These are phyloP conservation scores for Penicillium chermesinum DNA, from an alignment of 495 filamentous ascomycete genomes.

Conservation along the genomic window DNA sequence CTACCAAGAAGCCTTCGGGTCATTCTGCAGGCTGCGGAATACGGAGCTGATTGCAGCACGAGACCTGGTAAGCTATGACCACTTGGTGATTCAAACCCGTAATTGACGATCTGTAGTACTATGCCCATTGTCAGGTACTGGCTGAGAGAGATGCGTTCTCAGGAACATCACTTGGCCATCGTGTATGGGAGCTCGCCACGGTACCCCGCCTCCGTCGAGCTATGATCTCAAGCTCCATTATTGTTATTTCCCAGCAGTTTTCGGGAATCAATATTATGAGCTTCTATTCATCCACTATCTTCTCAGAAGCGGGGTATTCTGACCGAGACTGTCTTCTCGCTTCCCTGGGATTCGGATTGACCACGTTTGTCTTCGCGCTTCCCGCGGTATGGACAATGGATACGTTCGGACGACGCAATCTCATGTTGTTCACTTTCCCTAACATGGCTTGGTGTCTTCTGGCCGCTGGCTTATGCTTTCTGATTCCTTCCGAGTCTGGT, in stretches of 20 bases:
- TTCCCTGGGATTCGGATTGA: slow-evolving; percentile 71
- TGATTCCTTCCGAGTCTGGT: slow-evolving; percentile 45
- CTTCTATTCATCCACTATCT: slow-evolving; percentile 77
- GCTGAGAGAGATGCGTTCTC: slow-evolving; percentile 45
- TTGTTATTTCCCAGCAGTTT: slow-evolving; percentile 78
- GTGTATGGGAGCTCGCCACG: slow-evolving; percentile 57
- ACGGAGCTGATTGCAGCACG: slow-evolving; percentile 55
- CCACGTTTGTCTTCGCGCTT: slow-evolving; percentile 76
- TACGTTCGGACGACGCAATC: slow-evolving; percentile 68
- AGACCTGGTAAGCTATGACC: slow-evolving; percentile 36
- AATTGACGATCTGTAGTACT: slow-evolving; percentile 33
- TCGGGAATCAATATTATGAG: slow-evolving; percentile 70
- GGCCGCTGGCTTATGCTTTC: slow-evolving; percentile 63
- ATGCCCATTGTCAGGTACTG: slow-evolving; percentile 54
- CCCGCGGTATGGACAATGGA: slow-evolving; percentile 82
- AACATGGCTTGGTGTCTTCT: slow-evolving; percentile 76
- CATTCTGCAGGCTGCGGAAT: slow-evolving; percentile 54
- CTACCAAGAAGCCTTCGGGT: slow-evolving; percentile 49
- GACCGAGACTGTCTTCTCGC: slow-evolving; percentile 58
- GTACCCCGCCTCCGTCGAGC: slow-evolving; percentile 62
- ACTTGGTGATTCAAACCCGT: too few species aligned
- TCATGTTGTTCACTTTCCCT: slow-evolving; percentile 79
- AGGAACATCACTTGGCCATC: slow-evolving; percentile 43
- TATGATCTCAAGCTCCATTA: slow-evolving; percentile 55
- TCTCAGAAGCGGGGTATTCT: slow-evolving; percentile 56